Evolutionary conservation across 2,329 filamentous ascomycete genomes (phyloP).

Genomic region (Colletotrichum sansevieriae): DNA sequence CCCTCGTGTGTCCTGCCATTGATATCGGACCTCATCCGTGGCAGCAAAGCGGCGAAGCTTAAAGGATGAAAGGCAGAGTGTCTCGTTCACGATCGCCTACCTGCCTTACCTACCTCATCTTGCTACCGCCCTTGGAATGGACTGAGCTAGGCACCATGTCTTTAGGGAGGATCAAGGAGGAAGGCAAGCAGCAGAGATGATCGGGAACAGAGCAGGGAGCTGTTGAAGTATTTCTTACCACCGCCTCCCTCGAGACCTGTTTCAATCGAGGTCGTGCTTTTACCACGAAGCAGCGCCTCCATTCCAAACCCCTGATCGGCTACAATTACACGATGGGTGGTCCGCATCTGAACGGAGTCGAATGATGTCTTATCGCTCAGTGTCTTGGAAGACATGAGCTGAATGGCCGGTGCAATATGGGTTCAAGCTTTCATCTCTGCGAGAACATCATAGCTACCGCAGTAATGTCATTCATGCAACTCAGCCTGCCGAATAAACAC

Average conservation of each 20-base stretch:
- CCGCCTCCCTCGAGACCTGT: conserved; percentile 10
- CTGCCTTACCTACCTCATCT: no score
- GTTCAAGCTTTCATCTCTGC: background rate
- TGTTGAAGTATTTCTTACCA: background rate
- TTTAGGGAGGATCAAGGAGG: no score
- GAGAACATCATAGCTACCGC: background rate
- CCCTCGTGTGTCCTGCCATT: no score
- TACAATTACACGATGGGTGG: background rate
- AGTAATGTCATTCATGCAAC: background rate
- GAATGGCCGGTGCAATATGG: background rate
- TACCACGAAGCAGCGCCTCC: background rate
- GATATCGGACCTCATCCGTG: background rate
- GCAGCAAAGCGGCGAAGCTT: conserved; percentile 10
- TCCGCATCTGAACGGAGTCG: background rate
- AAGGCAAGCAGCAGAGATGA: background rate
- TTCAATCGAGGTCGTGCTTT: conserved; percentile 12
- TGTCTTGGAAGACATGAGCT: background rate
- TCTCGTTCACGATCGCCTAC: no score
- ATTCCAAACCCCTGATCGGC: conserved; percentile 3
- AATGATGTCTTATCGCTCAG: conserved; percentile 2
- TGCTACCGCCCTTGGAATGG: no score
- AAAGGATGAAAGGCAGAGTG: conserved; percentile 8
- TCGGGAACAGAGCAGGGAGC: background rate
- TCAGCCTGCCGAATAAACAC: background rate
- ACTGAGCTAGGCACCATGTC: no score